A percentile compares a stretch with the other conserved stretches of the same genome.
Evolutionary conservation across 768 basidiomycete genomes (phyloP).

Genomic region (Tylopilus rubrobrunneus): DNA sequence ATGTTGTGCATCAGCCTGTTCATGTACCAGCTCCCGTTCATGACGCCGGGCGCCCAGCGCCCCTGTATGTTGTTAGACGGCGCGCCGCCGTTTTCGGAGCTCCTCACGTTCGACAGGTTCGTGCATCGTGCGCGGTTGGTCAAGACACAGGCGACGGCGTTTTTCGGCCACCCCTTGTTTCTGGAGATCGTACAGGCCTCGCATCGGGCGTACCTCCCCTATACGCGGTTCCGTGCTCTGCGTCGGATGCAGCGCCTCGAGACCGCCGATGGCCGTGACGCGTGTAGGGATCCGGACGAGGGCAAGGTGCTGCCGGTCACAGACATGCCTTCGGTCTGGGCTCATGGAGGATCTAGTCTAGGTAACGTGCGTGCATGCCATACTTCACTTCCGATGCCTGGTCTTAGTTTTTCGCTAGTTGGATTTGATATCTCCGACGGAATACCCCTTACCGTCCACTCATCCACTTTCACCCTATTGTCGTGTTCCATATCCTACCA

Average conservation of each 20-base stretch:
- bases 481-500: no score
- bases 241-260: neutral
- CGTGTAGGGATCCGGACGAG: no score
- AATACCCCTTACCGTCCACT: conserved; percentile 31
- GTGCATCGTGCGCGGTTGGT: conserved; percentile 37
- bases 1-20: conserved; percentile 39
- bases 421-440: conserved; percentile 31
- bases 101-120: conserved; percentile 46
- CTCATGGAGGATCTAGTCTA: conserved; percentile 17
- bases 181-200: conserved; percentile 34
- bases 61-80: neutral
- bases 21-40: conserved; percentile 42
- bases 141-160: conserved; percentile 32
- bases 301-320: conserved; percentile 1
- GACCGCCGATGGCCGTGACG: no score
- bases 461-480: neutral
- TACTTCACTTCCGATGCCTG: neutral
- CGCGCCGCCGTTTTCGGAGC: conserved; percentile 37
- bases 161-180: conserved; percentile 44
- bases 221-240: neutral
- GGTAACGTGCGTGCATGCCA: conserved; percentile 19
- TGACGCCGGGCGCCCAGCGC: conserved; percentile 34
- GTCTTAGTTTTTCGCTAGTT: conserved; percentile 21
- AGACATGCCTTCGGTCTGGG: conserved; percentile 6
- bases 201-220: no score